phyloP scores from a whole-genome alignment of 768 basidiomycete genomes.

The Suillus lakei region DNA sequence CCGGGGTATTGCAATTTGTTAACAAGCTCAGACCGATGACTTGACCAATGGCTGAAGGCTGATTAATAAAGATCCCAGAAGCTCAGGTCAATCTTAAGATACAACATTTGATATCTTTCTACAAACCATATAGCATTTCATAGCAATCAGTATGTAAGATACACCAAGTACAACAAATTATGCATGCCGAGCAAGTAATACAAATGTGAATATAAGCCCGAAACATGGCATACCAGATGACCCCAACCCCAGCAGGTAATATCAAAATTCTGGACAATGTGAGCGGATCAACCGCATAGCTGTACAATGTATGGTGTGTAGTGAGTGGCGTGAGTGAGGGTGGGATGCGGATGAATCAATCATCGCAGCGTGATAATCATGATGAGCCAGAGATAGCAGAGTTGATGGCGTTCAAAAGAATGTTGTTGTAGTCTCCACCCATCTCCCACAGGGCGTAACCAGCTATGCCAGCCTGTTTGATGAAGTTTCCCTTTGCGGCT shows the following conservation, averaged over 20 bases:
- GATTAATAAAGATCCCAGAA: too few species aligned
- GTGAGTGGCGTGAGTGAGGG: constrained; percentile 5
- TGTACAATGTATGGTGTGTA: constrained; percentile 11
- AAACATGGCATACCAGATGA: neutral
- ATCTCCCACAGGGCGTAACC: constrained; percentile 54
- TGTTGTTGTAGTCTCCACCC: constrained; percentile 45
- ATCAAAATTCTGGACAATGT: neutral
- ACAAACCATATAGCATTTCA: neutral
- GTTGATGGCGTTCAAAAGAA: constrained; percentile 39
- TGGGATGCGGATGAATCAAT: constrained; percentile 7
- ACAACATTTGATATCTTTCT: neutral
- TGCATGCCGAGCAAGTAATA: neutral
- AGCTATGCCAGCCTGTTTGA: constrained; percentile 35
- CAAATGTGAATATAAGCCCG: constrained; percentile 1
- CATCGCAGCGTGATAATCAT: constrained; percentile 11
- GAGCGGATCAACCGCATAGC: constrained; percentile 8
- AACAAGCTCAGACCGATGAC: too few species aligned
- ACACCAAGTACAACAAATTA: constrained; percentile 1
- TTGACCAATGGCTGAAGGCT: too few species aligned
- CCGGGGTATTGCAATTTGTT: too few species aligned
- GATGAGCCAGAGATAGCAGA: constrained; percentile 25
- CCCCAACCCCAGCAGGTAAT: neutral
- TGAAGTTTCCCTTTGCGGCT: constrained; percentile 50
- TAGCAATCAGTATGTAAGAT: neutral
- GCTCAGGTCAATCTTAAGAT: too few species aligned